phyloP scores from a whole-genome alignment of 441 rosid species.

The Eutrema salsugineum region DNA sequence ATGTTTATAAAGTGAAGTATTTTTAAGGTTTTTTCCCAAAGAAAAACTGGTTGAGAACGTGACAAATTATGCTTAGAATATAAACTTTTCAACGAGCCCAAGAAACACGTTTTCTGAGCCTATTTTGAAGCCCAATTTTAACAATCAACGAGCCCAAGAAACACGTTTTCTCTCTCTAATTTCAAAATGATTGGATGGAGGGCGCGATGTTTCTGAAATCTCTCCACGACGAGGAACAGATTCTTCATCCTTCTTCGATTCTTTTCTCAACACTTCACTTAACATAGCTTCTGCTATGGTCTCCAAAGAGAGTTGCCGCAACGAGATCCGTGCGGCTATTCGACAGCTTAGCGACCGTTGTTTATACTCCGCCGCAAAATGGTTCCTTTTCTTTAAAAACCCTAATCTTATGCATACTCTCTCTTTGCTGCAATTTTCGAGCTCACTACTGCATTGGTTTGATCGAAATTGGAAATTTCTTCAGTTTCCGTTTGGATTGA shows the following conservation, averaged over 20 bases:
- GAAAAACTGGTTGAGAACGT: no score
- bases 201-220: constrained; percentile 21
- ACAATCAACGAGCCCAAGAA: not conserved
- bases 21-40: no score
- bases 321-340: constrained; percentile 73
- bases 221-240: constrained; percentile 4
- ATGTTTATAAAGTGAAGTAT: no score
- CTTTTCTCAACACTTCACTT: not conserved
- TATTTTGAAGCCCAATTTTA: not conserved
- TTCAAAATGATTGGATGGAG: constrained; percentile 23
- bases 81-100: no score
- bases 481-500: not conserved
- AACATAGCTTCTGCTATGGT: constrained; percentile 41
- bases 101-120: no score
- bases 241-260: constrained; percentile 12
- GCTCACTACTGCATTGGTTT: not conserved
- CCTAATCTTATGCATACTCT: constrained; percentile 32
- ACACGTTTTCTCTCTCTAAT: not conserved
- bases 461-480: not conserved
- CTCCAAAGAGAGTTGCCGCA: constrained; percentile 78
- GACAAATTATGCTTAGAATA: no score
- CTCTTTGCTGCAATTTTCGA: not conserved
- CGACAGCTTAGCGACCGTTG: constrained; percentile 82
- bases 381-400: constrained; percentile 49
- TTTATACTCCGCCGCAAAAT: constrained; percentile 84